These are phyloP conservation scores for Dryadomyces sulphureus DNA, from an alignment of 2,329 filamentous ascomycete genomes.

Conservation along the genomic window DNA sequence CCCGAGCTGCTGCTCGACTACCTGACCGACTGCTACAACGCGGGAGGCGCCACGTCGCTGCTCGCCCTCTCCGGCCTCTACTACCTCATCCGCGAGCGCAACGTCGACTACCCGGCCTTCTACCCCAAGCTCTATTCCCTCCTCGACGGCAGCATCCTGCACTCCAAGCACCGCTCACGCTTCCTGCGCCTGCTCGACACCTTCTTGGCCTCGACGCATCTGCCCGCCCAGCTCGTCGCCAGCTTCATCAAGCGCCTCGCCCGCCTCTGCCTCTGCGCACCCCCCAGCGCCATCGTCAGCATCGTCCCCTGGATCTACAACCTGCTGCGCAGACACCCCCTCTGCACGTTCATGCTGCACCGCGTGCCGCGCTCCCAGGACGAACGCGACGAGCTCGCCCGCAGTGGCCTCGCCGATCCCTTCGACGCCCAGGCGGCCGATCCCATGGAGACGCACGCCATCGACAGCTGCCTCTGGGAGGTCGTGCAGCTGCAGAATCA, in stretches of 20 bases:
- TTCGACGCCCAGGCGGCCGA: conserved; percentile 65
- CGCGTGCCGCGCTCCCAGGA: conserved; percentile 48
- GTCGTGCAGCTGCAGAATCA: conserved; percentile 80
- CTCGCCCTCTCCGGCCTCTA: conserved; percentile 86
- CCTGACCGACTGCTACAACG: conserved; percentile 81
- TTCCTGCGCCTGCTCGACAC: conserved; percentile 89
- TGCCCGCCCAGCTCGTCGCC: conserved; percentile 79
- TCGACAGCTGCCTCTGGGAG: conserved; percentile 93
- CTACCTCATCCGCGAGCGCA: conserved; percentile 83
- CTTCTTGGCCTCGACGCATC: conserved; percentile 81
- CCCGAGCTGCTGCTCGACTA: conserved; percentile 92
- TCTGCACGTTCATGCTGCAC: conserved; percentile 93
- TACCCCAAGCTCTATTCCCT: conserved; percentile 90
- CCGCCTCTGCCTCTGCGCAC: conserved; percentile 70
- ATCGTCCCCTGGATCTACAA: conserved; percentile 94
- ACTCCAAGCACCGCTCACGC: conserved; percentile 84
- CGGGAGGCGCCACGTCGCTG: conserved; percentile 73
- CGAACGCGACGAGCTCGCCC: conserved; percentile 36
- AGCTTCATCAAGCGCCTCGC: conserved; percentile 94
- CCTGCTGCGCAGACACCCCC: conserved; percentile 74
- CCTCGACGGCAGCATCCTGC: conserved; percentile 69
- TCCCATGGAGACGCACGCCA: conserved; percentile 71
- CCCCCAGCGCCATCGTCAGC: conserved; percentile 76
- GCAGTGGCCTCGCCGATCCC: conserved; percentile 50
- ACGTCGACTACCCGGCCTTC: conserved; percentile 91